These are phyloP conservation scores for Podaxis pistillaris DNA, from an alignment of 768 basidiomycete genomes.

Conservation along the genomic window DNA sequence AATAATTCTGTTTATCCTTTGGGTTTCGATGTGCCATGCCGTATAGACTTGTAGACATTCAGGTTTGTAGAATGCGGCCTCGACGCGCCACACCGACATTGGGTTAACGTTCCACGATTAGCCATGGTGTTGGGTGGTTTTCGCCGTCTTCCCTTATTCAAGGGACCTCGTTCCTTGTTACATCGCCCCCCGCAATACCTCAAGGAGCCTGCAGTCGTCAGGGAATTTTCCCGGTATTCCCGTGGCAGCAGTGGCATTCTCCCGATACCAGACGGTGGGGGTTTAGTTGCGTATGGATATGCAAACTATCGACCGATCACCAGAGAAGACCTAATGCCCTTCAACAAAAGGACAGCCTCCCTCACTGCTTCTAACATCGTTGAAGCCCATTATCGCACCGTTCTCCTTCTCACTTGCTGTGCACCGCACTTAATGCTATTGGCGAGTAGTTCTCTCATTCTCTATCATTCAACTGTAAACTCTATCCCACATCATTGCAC, in stretches of 20 bases:
- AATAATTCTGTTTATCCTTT: background rate
- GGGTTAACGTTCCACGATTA: background rate
- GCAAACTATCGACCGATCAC: background rate
- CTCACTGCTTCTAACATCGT: no score
- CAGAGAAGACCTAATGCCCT: background rate
- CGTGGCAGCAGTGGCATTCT: background rate
- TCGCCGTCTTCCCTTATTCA: background rate
- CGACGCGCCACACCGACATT: background rate
- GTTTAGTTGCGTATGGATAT: background rate
- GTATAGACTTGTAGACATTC: background rate
- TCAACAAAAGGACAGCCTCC: no score
- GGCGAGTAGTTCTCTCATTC: no score
- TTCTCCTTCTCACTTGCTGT: no score
- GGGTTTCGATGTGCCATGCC: background rate
- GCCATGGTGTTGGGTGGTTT: background rate
- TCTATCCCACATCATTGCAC: background rate
- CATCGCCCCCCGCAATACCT: background rate
- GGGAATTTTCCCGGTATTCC: background rate
- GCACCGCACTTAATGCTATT: no score
- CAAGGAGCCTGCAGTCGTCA: background rate
- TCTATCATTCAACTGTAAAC: no score
- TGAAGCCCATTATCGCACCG: no score
- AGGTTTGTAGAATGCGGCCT: background rate
- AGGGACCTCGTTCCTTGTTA: background rate
- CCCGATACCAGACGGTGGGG: background rate